Percentiles rank a stretch among this genome's conserved stretches.
phyloP scores from a whole-genome alignment of 2,329 filamentous ascomycete species.

The Neonectria ditissima region DNA sequence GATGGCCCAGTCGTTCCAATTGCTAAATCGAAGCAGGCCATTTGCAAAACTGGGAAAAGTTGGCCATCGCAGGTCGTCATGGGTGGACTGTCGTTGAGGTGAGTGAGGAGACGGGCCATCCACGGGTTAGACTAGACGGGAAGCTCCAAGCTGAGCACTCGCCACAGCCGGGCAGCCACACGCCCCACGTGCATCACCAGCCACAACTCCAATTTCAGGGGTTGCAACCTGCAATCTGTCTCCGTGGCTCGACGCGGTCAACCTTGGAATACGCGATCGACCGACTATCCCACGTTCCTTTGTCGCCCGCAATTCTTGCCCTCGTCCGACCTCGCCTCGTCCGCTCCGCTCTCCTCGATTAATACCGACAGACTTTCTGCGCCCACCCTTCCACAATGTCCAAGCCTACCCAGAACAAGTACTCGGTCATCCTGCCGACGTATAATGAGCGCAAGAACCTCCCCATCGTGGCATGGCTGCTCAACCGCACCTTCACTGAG shows the following conservation, averaged over 20 bases:
- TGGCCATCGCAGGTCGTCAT: conserved; percentile 3
- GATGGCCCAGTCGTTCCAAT: not conserved
- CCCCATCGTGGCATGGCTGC: conserved; percentile 93
- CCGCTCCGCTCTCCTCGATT: conserved; percentile 7
- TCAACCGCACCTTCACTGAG: conserved; percentile 91
- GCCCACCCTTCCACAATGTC: conserved; percentile 57
- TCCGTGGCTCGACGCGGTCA: conserved; percentile 42
- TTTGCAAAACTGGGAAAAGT: conserved; percentile 13
- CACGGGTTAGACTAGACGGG: not conserved
- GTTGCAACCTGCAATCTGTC: conserved; percentile 41
- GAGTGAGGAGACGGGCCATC: conserved; percentile 1
- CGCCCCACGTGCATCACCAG: conserved; percentile 19
- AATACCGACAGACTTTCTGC: conserved; percentile 14
- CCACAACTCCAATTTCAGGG: conserved; percentile 42
- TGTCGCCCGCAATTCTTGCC: conserved; percentile 30
- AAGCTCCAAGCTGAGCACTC: not conserved
- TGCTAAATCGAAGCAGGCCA: not conserved
- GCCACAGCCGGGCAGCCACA: conserved; percentile 15
- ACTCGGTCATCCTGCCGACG: conserved; percentile 96
- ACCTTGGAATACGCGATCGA: conserved; percentile 35
- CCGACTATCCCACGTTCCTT: conserved; percentile 43
- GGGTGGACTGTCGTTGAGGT: not conserved
- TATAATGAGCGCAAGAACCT: conserved; percentile 99
- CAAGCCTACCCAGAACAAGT: conserved; percentile 73
- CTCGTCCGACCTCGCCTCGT: conserved; percentile 2